Conservation (phyloP, 2,329 filamentous ascomycete species). For the Setomelanomma holmii region DNA sequence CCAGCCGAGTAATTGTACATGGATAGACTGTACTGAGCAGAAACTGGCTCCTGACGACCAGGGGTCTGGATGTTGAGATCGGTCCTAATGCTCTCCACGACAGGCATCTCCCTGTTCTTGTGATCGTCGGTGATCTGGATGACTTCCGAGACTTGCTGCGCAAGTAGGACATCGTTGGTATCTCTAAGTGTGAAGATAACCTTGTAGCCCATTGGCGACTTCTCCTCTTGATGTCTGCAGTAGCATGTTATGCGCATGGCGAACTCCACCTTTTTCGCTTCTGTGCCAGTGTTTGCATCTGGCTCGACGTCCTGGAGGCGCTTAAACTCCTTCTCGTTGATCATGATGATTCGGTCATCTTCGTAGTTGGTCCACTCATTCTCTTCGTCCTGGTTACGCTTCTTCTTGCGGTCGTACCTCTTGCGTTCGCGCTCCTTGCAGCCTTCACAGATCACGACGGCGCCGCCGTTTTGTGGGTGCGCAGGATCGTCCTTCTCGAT, state of each 20-base stretch:
- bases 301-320: slow-evolving; percentile 37
- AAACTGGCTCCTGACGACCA: slow-evolving; percentile 16
- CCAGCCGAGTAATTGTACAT: slow-evolving; percentile 31
- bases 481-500: slow-evolving; percentile 68
- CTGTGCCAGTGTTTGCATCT: slow-evolving; percentile 24
- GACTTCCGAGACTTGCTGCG: slow-evolving; percentile 77
- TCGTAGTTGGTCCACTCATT: slow-evolving; percentile 71
- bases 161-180: slow-evolving; percentile 74
- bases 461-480: slow-evolving; percentile 85
- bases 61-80: slow-evolving; percentile 27
- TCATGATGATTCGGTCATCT: slow-evolving; percentile 53
- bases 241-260: slow-evolving; percentile 98
- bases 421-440: slow-evolving; percentile 93
- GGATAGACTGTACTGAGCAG: slow-evolving; percentile 22
- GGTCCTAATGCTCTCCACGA: slow-evolving; percentile 26
- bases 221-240: slow-evolving; percentile 93
- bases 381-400: slow-evolving; percentile 85
- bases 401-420: slow-evolving; percentile 90
- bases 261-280: slow-evolving; percentile 77
- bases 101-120: slow-evolving; percentile 65
- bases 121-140: slow-evolving; percentile 99
- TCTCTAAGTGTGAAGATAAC: slow-evolving; percentile 97
- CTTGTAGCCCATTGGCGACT: slow-evolving; percentile 74
- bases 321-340: slow-evolving; percentile 49
- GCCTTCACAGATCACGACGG: slow-evolving; percentile 89